Evolutionary conservation across 148 eudicot genomes (phyloP).

Genomic region (Diospyros kaki): DNA sequence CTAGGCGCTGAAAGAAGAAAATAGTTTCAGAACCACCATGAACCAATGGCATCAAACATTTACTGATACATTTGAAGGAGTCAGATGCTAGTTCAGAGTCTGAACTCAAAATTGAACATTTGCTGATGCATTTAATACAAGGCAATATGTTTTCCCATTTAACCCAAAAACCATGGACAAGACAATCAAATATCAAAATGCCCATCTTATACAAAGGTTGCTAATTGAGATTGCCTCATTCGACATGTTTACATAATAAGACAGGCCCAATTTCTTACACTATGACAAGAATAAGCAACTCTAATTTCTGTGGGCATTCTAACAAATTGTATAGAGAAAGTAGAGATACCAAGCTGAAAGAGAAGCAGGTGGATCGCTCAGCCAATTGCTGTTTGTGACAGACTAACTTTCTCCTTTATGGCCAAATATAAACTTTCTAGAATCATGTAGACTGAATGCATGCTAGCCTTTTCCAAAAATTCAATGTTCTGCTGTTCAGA

Average conservation of each 20-base stretch:
- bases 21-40: too few species aligned
- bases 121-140: too few species aligned
- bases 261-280: neutral
- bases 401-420: neutral
- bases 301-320: neutral
- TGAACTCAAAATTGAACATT: too few species aligned
- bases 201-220: neutral
- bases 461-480: neutral
- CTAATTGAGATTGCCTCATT: neutral
- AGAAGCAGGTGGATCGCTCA: neutral
- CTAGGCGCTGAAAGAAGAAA: too few species aligned
- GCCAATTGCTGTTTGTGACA: neutral
- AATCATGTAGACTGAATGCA: neutral
- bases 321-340: neutral
- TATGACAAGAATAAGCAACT: neutral
- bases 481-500: conserved; percentile 1
- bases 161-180: neutral
- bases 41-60: too few species aligned
- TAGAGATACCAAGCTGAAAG: neutral
- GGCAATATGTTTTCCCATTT: too few species aligned
- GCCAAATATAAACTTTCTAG: neutral
- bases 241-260: neutral
- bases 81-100: too few species aligned
- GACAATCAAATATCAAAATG: neutral
- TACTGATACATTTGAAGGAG: too few species aligned